A percentile compares a stretch with the other conserved stretches of the same genome.
These are phyloP conservation scores for Sicyos baderoa DNA, from an alignment of 306 rosid species.

Conservation along the genomic window DNA sequence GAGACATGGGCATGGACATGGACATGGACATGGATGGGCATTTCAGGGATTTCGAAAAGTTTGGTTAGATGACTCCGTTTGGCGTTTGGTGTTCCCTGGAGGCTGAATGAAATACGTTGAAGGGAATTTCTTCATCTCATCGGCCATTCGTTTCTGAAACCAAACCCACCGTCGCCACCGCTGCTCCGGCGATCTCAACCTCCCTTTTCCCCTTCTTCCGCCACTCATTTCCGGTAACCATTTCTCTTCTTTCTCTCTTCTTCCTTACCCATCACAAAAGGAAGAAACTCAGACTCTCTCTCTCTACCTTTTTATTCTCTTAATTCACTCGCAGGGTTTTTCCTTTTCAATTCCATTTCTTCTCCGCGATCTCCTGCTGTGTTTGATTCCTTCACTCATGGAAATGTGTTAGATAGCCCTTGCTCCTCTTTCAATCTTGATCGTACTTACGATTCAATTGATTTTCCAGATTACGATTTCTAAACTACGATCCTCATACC, in stretches of 20 bases:
- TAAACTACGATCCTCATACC: neutral
- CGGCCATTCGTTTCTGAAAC: neutral
- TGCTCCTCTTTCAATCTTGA: neutral
- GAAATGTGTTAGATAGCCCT: slow-evolving; percentile 16
- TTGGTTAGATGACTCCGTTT: slow-evolving; percentile 6
- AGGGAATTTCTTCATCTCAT: slow-evolving; percentile 7
- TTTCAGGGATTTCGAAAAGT: neutral
- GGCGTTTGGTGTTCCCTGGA: neutral
- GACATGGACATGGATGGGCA: no score
- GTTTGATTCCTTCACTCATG: neutral
- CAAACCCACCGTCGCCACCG: neutral
- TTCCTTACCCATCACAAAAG: no score
- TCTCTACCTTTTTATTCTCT: neutral
- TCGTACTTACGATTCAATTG: neutral
- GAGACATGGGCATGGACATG: no score
- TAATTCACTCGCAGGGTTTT: slow-evolving; percentile 7
- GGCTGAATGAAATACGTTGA: slow-evolving; percentile 17
- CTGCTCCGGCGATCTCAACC: slow-evolving; percentile 3
- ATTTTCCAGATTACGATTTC: neutral
- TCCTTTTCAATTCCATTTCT: neutral
- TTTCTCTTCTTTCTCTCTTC: neutral
- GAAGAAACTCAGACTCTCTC: neutral
- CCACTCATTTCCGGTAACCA: neutral
- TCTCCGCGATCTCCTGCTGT: slow-evolving; percentile 10
- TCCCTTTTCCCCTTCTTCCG: neutral